phyloP scores from a whole-genome alignment of 257 asterid species.

The Haberlea rhodopensis region DNA sequence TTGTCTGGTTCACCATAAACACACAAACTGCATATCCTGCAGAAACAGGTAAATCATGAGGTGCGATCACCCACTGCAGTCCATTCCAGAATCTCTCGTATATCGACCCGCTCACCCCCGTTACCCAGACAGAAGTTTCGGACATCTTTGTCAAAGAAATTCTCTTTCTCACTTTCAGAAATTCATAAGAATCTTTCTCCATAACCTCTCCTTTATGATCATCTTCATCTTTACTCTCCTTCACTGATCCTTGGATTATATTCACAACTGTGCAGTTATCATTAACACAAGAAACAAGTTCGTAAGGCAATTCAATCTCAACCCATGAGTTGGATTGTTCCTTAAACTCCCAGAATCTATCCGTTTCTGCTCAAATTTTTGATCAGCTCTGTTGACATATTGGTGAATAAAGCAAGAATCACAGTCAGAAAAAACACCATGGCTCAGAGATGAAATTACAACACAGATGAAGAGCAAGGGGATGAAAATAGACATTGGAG shows the following conservation, averaged over 20 bases:
- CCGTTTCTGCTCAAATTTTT: constrained; percentile 57
- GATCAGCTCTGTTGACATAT: constrained; percentile 30
- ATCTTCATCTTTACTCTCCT: constrained; percentile 19
- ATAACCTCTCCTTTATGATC: background rate
- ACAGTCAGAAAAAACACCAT: constrained; percentile 22
- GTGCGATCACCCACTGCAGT: constrained; percentile 85
- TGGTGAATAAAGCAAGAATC: constrained; percentile 42
- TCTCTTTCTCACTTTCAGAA: constrained; percentile 51
- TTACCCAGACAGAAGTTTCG: constrained; percentile 77
- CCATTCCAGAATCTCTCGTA: constrained; percentile 94
- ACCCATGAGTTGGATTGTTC: constrained; percentile 66
- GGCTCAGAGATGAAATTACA: constrained; percentile 29
- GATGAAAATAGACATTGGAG: constrained; percentile 35
- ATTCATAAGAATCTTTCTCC: background rate
- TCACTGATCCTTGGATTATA: constrained; percentile 31
- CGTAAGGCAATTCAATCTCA: constrained; percentile 58
- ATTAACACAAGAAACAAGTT: constrained; percentile 58
- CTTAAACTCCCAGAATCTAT: constrained; percentile 67
- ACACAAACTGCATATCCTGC: constrained; percentile 69
- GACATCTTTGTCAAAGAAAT: constrained; percentile 69
- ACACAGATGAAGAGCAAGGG: constrained; percentile 28
- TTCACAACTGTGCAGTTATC: constrained; percentile 48
- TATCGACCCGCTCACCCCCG: constrained; percentile 79
- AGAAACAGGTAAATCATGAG: constrained; percentile 58
- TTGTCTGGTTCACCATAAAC: constrained; percentile 60